Evolutionary conservation across 768 basidiomycete species (phyloP), one percentile per base, ranked within the genome.

Genomic region (Leccinum subgranulosum): DNA sequence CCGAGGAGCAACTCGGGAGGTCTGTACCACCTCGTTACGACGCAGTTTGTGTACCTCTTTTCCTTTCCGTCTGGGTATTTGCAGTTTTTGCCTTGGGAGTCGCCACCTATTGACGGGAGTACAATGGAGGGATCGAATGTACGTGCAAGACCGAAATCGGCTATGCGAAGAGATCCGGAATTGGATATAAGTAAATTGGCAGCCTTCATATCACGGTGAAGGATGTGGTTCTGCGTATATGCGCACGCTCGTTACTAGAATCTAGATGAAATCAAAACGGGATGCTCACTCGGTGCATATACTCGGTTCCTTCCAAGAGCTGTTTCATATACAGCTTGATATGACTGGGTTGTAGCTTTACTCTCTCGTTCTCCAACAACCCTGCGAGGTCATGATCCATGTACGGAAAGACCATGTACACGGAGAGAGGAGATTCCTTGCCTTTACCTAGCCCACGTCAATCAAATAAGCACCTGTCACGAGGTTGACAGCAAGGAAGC

Each of bases 321-420:
- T 99, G 97, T 73, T 87, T 88, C 86, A 96, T 92, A 72, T 98
- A 96, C 28, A 96, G 76, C 75, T 98, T 99, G 74, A 98, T 94
- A 60, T 94, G 86, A 64, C 88, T 88, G 8, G 87, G 85, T 51
- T 83, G 82, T 4, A 96, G 77, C 64, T 88, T 87, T 57, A 94
- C 94, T 27, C 89, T 83, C 58, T 91, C 88, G 68, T 98, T 98
- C 73, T 95, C 92, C 58, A 99, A 76, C 39, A 98, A 73, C 3
- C 97, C 97, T 2, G 96, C 94, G 11, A 99, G 84, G 74, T 99
- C 97, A 66, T 99, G 96, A 66, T 98, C 97, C 97, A 98, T 98
- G 75, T 98, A 99, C 0, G 97, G 97, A 67, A 98, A 99, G 43
- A 98, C 96, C 94, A 98, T 97, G 74, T 92, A 97, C 14, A 98